A percentile compares a stretch with the other conserved stretches of the same genome.
Conservation (phyloP, 139 green algal species). For the Picochlorum sp. region DNA sequence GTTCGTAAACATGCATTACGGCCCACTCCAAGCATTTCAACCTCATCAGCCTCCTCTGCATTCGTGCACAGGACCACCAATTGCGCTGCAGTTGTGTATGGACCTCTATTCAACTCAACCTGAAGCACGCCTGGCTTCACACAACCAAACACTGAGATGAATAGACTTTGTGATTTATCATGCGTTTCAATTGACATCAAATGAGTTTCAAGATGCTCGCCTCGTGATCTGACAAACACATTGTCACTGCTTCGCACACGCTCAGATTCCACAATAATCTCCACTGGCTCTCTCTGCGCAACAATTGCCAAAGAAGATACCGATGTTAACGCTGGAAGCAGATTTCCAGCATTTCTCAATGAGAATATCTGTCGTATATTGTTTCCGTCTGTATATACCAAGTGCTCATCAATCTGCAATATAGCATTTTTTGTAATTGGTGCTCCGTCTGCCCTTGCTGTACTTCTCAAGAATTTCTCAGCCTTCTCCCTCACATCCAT, state of each 20-base stretch:
- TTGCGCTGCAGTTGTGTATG: slow-evolving; percentile 22
- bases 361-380: slow-evolving; percentile 32
- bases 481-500: slow-evolving; percentile 21
- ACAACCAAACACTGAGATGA: no score
- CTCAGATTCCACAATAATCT: no score
- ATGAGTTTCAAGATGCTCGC: background rate
- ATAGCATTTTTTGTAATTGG: slow-evolving; percentile 44
- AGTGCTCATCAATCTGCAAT: slow-evolving; percentile 40
- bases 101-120: slow-evolving; percentile 34
- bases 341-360: slow-evolving; percentile 6
- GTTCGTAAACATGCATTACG: slow-evolving; percentile 2
- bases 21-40: slow-evolving; percentile 1
- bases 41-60: slow-evolving; percentile 12
- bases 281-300: no score
- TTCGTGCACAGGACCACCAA: slow-evolving; percentile 13
- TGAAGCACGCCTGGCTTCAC: slow-evolving; percentile 18
- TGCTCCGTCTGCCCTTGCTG: slow-evolving; percentile 20
- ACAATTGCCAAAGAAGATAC: slow-evolving; percentile 22
- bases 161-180: no score
- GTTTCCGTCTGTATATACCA: slow-evolving; percentile 36
- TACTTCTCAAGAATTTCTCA: background rate
- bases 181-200: no score
- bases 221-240: slow-evolving; percentile 2
- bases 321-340: slow-evolving; percentile 32
- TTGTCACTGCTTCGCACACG: slow-evolving; percentile 3